These are phyloP conservation scores for Claviceps africana DNA, from an alignment of 2,329 filamentous ascomycete species.

Conservation along the genomic window DNA sequence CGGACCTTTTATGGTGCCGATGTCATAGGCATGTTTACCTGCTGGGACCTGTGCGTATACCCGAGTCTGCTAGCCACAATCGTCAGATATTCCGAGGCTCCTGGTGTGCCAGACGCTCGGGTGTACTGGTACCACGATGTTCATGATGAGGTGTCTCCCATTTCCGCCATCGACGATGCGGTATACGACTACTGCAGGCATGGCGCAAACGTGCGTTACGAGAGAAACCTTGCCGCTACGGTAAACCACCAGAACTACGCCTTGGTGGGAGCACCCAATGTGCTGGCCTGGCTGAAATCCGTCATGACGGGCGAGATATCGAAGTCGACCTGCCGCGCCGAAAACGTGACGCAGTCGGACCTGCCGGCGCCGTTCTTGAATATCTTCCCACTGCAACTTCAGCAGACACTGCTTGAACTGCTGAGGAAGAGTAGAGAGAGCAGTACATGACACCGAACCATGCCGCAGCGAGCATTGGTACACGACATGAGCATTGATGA, in stretches of 20 bases:
- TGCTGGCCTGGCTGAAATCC: not conserved
- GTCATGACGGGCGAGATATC: not conserved
- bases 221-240: not conserved
- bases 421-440: not conserved
- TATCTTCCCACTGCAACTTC: not conserved
- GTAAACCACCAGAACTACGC: not conserved
- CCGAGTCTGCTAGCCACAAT: not conserved
- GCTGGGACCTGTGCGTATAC: not conserved
- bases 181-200: not conserved
- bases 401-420: not conserved
- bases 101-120: not conserved
- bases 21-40: not conserved
- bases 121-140: not conserved
- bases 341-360: not conserved
- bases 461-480: too few relatives aligned
- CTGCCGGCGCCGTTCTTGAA: not conserved
- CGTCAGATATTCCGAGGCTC: not conserved
- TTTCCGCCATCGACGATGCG: not conserved
- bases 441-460: too few relatives aligned
- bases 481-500: too few relatives aligned
- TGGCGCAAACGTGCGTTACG: not conserved
- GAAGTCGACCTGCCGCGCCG: not conserved
- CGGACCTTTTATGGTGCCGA: not conserved
- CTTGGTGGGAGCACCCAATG: not conserved
- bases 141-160: not conserved